A percentile compares a stretch with the other conserved stretches of the same genome.
Conservation (phyloP, 2,329 filamentous ascomycete species). For the Fusarium tjaetaba region DNA sequence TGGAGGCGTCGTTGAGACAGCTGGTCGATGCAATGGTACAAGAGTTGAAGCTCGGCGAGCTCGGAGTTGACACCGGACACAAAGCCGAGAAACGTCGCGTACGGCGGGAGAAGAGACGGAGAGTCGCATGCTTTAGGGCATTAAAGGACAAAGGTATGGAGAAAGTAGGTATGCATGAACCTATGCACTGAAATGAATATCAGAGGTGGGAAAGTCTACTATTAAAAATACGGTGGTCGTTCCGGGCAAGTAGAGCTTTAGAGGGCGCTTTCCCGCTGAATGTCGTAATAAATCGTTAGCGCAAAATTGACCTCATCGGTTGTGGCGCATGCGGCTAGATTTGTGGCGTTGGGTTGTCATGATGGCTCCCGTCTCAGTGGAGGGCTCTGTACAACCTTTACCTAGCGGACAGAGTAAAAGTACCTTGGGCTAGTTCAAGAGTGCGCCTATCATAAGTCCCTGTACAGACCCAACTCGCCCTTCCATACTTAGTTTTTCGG, state of each 20-base stretch:
- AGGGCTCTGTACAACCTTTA: neutral
- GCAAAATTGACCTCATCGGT: conserved; percentile 4
- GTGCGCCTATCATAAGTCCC: neutral
- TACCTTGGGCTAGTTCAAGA: too few species aligned
- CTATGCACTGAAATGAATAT: neutral
- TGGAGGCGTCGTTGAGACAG: conserved; percentile 6
- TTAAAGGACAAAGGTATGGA: neutral
- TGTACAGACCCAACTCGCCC: neutral
- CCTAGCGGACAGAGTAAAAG: neutral
- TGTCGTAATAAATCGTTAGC: conserved; percentile 34
- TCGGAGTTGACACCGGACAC: conserved; percentile 48
- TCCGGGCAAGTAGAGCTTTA: neutral
- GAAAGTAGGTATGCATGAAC: too few species aligned
- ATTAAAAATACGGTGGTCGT: neutral
- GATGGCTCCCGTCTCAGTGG: neutral
- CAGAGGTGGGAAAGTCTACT: neutral
- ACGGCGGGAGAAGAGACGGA: conserved; percentile 37
- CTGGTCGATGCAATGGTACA: conserved; percentile 27
- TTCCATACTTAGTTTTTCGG: conserved; percentile 3
- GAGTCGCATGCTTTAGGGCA: conserved; percentile 39
- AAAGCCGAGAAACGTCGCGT: conserved; percentile 47
- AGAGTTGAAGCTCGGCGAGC: conserved; percentile 41
- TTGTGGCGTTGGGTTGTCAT: conserved; percentile 8
- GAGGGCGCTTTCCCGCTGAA: conserved; percentile 11
- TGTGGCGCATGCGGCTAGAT: conserved; percentile 2